These are phyloP conservation scores for Aotearoamyces nothofagi DNA, from an alignment of 2,329 filamentous ascomycete species.

Conservation along the genomic window DNA sequence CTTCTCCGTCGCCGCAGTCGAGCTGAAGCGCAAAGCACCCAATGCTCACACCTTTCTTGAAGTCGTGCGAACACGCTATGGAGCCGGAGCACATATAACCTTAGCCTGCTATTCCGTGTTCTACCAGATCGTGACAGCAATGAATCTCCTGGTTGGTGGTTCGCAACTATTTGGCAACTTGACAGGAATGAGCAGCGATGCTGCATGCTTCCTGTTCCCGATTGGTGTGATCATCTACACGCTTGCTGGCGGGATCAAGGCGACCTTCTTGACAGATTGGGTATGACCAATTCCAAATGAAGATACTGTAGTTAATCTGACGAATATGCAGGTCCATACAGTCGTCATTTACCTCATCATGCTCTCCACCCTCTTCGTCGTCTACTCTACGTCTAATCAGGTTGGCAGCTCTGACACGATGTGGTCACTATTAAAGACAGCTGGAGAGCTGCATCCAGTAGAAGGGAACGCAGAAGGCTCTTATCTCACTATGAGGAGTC, in stretches of 20 bases:
- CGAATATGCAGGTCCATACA: conserved; percentile 62
- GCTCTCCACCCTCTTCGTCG: conserved; percentile 51
- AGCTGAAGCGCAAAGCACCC: conserved; percentile 34
- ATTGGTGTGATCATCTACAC: conserved; percentile 8
- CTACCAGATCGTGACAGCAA: conserved; percentile 1
- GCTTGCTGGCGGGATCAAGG: conserved; percentile 9
- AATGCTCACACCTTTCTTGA: conserved; percentile 38
- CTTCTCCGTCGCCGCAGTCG: conserved; percentile 34
- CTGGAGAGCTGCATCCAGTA: conserved; percentile 52
- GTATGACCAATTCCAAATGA: too few relatives aligned
- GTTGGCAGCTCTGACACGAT: conserved; percentile 61
- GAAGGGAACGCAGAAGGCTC: conserved; percentile 63
- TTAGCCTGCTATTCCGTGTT: background rate
- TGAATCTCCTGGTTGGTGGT: conserved; percentile 1
- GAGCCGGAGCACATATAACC: too few relatives aligned
- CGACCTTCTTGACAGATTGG: conserved; percentile 50
- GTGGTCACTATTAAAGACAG: conserved; percentile 57
- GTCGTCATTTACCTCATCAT: conserved; percentile 69
- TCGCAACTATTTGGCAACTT: conserved; percentile 25
- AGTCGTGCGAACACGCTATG: conserved; percentile 35
- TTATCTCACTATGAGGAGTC: conserved; percentile 70
- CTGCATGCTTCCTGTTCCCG: conserved; percentile 10
- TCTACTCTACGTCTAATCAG: conserved; percentile 55
- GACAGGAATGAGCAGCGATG: conserved; percentile 20
- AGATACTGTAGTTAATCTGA: conserved; percentile 63